Base-by-base conservation (phyloP, 352 stramenopile genomes). In the Globisporangium nodosum region DNA sequence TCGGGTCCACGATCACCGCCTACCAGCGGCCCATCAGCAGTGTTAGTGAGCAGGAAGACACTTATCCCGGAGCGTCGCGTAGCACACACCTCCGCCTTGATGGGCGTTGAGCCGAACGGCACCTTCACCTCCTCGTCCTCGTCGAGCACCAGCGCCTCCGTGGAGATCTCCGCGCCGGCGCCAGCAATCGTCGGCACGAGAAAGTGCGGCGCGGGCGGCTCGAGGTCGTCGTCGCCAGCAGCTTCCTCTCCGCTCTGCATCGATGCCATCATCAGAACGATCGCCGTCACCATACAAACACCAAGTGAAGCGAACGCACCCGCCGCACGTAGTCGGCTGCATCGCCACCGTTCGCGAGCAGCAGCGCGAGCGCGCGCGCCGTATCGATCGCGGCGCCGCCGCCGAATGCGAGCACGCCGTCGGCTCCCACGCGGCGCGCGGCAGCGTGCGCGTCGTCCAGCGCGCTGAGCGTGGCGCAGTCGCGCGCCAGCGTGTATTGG, bases 391-490 rank as follows among this genome's bases (percentile, higher is more conserved):
- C 61, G 46, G 70, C 87, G 12, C 81, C 81, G 1, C 81, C 81
- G 9, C 81, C 81, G 49, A 91, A 91, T 43, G 74, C 78, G 16
- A 91, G 64, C 52, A 91, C 71, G 15, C 81, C 76, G 50, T 91
- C 73, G 1, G 78, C 81, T 11, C 81, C 81, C 9, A 91, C 78
- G 7, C 81, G 76, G 46, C 72, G 63, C 0, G 81, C 81, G 12
- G 74, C 83, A 7, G 77, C 71, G 31, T 69, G 64, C 0, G 71
- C 81, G 24, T 79, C 69, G 57, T 89, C 75, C 49, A 91, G 71
- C 9, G 68, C 69, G 24, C 76, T 59, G 21, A 86, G 45, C 12
- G 81, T 89, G 12, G 81, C 71, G 56, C 81, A 91, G 52, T 91
- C 81, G 16, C 73, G 69, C 62, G 76, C 68, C 49, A 91, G 56